These are phyloP conservation scores for Ramalina intermedia DNA, from an alignment of 495 filamentous ascomycete genomes.

Conservation along the genomic window DNA sequence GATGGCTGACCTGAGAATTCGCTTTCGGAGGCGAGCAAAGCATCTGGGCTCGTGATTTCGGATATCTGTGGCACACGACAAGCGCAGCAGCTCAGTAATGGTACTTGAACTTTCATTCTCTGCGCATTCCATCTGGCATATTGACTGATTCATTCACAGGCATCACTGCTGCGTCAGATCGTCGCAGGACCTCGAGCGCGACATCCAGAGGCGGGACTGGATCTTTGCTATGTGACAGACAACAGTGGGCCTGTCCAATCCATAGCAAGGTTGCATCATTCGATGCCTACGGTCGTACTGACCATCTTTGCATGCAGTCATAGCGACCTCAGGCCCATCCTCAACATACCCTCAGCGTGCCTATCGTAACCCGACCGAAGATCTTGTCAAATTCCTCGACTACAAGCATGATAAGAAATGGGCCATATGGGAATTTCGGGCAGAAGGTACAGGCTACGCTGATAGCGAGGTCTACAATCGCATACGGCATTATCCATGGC, in stretches of 20 bases:
- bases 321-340: constrained; percentile 71
- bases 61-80: no score
- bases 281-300: not conserved
- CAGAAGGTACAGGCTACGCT: constrained; percentile 89
- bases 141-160: constrained; percentile 20
- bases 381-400: constrained; percentile 75
- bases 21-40: no score
- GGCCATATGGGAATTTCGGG: constrained; percentile 95
- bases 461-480: constrained; percentile 74
- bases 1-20: no score
- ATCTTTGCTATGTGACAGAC: constrained; percentile 90
- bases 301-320: constrained; percentile 26
- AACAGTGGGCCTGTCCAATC: constrained; percentile 32
- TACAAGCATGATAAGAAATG: constrained; percentile 65
- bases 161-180: constrained; percentile 55
- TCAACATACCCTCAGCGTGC: constrained; percentile 76
- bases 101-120: no score
- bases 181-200: constrained; percentile 67
- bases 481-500: constrained; percentile 85
- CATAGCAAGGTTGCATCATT: not conserved
- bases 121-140: no score
- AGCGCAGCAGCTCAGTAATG: no score
- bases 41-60: no score
- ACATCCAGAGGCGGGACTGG: constrained; percentile 75
- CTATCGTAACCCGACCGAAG: constrained; percentile 83